Conservation (phyloP, 768 basidiomycete species). For the Termitomyces sp. region DNA sequence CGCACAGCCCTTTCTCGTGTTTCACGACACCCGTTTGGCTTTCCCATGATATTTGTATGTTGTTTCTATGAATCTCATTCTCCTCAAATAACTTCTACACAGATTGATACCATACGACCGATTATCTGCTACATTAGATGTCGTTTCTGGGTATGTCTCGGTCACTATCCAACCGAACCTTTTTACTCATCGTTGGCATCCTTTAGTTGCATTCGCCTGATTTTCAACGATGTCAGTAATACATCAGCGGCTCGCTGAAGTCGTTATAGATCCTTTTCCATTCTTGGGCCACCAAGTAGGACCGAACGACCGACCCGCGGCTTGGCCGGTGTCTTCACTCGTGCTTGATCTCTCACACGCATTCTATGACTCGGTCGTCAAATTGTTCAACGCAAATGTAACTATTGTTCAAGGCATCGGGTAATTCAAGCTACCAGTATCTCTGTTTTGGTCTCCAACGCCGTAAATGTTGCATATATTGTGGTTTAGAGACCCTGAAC, state of each 20-base stretch:
- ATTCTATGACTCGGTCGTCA: not conserved
- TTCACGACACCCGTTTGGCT: not conserved
- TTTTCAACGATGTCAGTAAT: not conserved
- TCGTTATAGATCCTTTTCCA: not conserved
- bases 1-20: not conserved
- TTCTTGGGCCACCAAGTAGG: not conserved
- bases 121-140: not conserved
- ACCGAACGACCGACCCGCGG: not conserved
- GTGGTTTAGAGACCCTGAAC: too few relatives aligned
- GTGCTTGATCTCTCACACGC: not conserved
- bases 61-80: not conserved
- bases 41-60: not conserved
- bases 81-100: not conserved
- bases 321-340: not conserved
- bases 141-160: not conserved
- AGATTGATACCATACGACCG: not conserved
- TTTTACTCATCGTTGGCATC: not conserved
- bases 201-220: not conserved
- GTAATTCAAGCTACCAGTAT: too few relatives aligned
- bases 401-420: not conserved
- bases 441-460: too few relatives aligned
- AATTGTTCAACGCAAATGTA: not conserved
- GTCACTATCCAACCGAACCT: not conserved
- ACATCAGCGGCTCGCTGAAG: not conserved
- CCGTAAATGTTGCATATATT: too few relatives aligned